Base-by-base conservation (phyloP, 306 rosid genomes). In the Rosa lucieae region DNA sequence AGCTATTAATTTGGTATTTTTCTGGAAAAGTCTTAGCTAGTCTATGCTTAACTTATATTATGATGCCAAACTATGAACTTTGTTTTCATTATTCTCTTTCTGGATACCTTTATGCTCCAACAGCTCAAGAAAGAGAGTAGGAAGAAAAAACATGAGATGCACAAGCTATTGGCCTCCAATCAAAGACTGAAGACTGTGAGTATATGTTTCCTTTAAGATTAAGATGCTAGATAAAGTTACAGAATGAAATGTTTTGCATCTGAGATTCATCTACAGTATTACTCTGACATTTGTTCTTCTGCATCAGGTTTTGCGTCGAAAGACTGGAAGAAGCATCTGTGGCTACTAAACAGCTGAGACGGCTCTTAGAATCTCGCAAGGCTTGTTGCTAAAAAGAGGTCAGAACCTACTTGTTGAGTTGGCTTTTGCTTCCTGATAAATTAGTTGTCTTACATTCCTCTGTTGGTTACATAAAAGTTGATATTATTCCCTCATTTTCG, bases 71-170 rank as follows among this genome's bases (percentile, higher is more conserved):
- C 23, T 29, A 26, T 84, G 73, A 74, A 70, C 29, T 0, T 37
- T 39, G 0, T 13, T 39, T 18, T 39, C n/a, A 65, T 35, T 35
- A 14, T 6, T 65, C 44, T 1, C 72, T 70, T 44, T 78, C 55
- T 62, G 43, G 67, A 4, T 71, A 49, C 74, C 40, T 35, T 78
- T 75, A 58, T 87, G 82, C 77, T 70, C 79, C 76, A 47, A 77
- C 89, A 96, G 99, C 96, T 93, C 77, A 91, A 88, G 88, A 90
- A 92, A 83, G 97, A 90, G 61, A 72, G 81, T 42, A 89, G 97
- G 85, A 90, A 80, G 84, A 84, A 82, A 75, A 88, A 78, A 55
- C 76, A 84, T 82, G 91, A 89, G 89, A 73, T 82, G 81, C 88
- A 77, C 17, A 90, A 86, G 86, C 83, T 93, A 70, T 79, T 84